phyloP scores from a whole-genome alignment of 805 yeast genomes.

The Blastobotrys parvus region DNA sequence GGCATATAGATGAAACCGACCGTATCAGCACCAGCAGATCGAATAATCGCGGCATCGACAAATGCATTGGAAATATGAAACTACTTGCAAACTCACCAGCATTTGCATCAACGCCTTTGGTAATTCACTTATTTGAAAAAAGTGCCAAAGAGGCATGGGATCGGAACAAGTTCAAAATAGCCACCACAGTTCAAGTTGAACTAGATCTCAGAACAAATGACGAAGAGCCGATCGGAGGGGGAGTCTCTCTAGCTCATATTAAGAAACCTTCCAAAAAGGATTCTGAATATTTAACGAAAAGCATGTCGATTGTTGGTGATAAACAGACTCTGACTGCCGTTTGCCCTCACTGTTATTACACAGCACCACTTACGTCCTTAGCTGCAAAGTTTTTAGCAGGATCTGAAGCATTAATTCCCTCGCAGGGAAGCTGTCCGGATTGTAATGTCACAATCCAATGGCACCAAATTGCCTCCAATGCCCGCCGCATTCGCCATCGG shows the following conservation, averaged over 20 bases:
- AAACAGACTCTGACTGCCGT: constrained; percentile 1
- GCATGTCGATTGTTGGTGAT: not conserved
- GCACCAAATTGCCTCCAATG: constrained; percentile 9
- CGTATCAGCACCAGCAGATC: constrained; percentile 30
- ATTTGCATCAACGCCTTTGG: constrained; percentile 20
- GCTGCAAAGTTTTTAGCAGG: constrained; percentile 5
- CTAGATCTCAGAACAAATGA: constrained; percentile 7
- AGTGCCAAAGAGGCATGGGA: constrained; percentile 20
- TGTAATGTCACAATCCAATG: constrained; percentile 8
- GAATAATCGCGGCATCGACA: constrained; percentile 15
- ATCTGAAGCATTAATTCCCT: constrained; percentile 8
- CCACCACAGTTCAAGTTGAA: constrained; percentile 7
- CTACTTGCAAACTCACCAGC: constrained; percentile 19
- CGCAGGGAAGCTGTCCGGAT: constrained; percentile 11
- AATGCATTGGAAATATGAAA: constrained; percentile 23
- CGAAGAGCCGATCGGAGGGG: constrained; percentile 14
- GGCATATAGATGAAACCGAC: constrained; percentile 41
- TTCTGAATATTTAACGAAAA: constrained; percentile 1
- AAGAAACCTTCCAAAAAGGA: not conserved
- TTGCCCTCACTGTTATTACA: constrained; percentile 8
- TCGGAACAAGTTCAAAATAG: constrained; percentile 19
- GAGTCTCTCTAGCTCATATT: constrained; percentile 2
- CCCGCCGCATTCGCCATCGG: constrained; percentile 2
- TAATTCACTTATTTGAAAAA: constrained; percentile 22
- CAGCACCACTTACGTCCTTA: constrained; percentile 4